Percentiles rank a stretch among this genome's conserved stretches.
Evolutionary conservation across 768 basidiomycete species (phyloP).

Genomic region (Dentipellis fragilis): DNA sequence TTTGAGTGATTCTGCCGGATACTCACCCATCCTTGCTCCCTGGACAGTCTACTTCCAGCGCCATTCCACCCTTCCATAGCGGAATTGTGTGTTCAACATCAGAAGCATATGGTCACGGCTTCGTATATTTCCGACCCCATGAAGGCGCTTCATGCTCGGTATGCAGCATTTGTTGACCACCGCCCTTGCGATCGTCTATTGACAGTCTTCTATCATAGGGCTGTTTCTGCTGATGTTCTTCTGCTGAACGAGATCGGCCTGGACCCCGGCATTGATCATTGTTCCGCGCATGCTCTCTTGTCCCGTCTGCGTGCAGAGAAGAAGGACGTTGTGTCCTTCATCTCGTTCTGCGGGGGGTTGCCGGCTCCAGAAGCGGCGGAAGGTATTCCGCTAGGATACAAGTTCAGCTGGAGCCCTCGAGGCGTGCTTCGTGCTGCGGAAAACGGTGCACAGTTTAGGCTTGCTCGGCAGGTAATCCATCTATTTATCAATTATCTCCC

Average conservation of each 20-base stretch:
- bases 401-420: constrained; percentile 88
- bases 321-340: constrained; percentile 60
- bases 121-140: constrained; percentile 83
- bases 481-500: background rate
- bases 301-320: constrained; percentile 36
- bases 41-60: constrained; percentile 65
- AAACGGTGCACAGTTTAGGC: constrained; percentile 59
- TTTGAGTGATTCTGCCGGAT: background rate
- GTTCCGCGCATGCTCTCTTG: constrained; percentile 71
- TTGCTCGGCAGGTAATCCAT: constrained; percentile 39
- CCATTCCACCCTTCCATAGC: constrained; percentile 65
- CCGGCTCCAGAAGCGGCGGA: constrained; percentile 60
- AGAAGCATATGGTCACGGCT: constrained; percentile 80
- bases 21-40: background rate
- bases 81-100: constrained; percentile 54
- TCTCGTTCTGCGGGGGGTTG: constrained; percentile 88
- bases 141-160: constrained; percentile 39
- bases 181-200: background rate
- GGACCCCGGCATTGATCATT: constrained; percentile 86
- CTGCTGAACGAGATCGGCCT: constrained; percentile 86
- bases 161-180: background rate
- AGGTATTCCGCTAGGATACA: constrained; percentile 72
- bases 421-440: constrained; percentile 77
- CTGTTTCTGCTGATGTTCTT: constrained; percentile 50
- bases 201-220: constrained; percentile 30